A percentile compares a stretch with the other conserved stretches of the same genome.
Evolutionary conservation across 192 early-diverging fungal species (phyloP).

Genomic region (Paraglomus occultum): DNA sequence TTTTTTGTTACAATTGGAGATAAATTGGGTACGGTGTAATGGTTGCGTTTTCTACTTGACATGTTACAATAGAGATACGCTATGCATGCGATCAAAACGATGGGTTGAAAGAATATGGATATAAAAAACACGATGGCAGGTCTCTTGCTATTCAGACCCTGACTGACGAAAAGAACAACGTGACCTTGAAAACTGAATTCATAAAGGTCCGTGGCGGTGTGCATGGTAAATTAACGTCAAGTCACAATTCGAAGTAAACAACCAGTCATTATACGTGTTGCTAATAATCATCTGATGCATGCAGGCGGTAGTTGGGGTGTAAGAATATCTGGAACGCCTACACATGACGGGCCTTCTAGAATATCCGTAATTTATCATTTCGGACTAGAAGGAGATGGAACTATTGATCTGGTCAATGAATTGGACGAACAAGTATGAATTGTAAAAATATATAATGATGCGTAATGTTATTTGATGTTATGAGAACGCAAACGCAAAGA

Average conservation of each 20-base stretch:
- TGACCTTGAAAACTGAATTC: conserved; percentile 71
- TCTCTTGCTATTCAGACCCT: conserved; percentile 75
- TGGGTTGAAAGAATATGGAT: conserved; percentile 76
- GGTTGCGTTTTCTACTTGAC: not conserved
- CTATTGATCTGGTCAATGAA: conserved; percentile 45
- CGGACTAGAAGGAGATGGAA: conserved; percentile 71
- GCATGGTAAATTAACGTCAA: conserved; percentile 47
- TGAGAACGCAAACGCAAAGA: conserved; percentile 7
- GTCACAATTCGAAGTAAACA: conserved; percentile 36
- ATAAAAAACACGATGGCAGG: conserved; percentile 83
- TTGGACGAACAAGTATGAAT: conserved; percentile 2
- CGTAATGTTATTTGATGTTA: not conserved
- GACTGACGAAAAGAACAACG: conserved; percentile 61
- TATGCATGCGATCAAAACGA: conserved; percentile 93
- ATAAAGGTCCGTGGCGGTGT: conserved; percentile 65
- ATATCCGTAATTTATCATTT: conserved; percentile 74
- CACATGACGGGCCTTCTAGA: conserved; percentile 46
- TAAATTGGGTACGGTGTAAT: too few species aligned
- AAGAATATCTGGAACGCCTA: conserved; percentile 70
- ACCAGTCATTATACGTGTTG: conserved; percentile 30
- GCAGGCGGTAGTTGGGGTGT: conserved; percentile 76
- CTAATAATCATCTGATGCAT: conserved; percentile 6
- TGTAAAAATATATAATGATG: not conserved
- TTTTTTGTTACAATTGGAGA: not conserved
- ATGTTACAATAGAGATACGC: conserved; percentile 61